Evolutionary conservation across 805 yeast species (phyloP), one percentile per base, ranked within the genome.

Genomic region (Wickerhamiella siamensis): DNA sequence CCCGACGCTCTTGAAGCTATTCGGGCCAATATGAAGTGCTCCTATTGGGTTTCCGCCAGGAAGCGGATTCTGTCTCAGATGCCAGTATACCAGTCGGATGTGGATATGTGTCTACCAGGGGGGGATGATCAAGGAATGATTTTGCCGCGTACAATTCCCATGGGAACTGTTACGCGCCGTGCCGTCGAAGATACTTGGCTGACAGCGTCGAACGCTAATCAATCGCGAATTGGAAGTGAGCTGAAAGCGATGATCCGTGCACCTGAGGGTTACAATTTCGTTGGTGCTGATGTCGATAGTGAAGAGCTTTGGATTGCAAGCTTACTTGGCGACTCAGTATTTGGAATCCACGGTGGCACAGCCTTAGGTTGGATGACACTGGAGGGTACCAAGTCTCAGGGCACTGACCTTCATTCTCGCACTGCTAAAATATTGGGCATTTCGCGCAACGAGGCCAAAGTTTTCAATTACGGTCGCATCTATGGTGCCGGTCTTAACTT

Each of bases 301-400:
- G 98, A 91, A 56, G 99, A 91, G 56, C 67, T 91, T 34, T 91
- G 99, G 99, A 91, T 91, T 50, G 98, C 98, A 0, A 81, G 95
- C 16, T 63, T 93, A 19, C 77, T 88, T 26, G 96, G 98, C 3
- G 99, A 91, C 57, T 78, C 97, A 0, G 74, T 79, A 40, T 83
- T 88, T 60, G 74, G 79, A 27, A 64, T 82, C 19, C 99, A 91
- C 59, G 99, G 98, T 4, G 93, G 93, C 12, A 84, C 97, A 0
- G 94, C 97, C 0, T 71, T 93, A 42, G 96, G 97, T 0, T 93
- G 98, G 98, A 93, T 91, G 99, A 87, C 96, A 2, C 67, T 91
- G 43, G 99, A 91, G 64, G 99, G 99, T 16, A 77, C 88, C 3
- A 91, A 91, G 61, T 68, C 65, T 43, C 88, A 81, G 42, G 93